Evolutionary conservation across 1,284 basidiomycete species (phyloP).

Genomic region (Microbotryum silenes-acaulis): DNA sequence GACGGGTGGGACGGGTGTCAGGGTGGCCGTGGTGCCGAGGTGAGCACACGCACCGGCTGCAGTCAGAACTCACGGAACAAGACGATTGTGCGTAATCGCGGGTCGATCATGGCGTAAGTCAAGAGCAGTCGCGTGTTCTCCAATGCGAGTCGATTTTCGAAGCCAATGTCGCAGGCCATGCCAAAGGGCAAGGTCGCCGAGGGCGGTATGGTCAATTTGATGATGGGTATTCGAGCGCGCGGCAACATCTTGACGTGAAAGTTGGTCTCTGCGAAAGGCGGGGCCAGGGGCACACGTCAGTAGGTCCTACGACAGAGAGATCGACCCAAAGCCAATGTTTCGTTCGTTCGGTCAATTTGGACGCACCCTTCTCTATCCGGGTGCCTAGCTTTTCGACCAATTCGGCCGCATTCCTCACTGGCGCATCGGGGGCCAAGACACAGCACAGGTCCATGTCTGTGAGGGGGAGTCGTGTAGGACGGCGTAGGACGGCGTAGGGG

Average conservation of each 20-base stretch:
- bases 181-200: conserved; percentile 75
- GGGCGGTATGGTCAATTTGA: conserved; percentile 88
- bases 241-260: conserved; percentile 95
- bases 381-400: conserved; percentile 90
- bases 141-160: conserved; percentile 91
- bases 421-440: conserved; percentile 67
- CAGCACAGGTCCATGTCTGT: conserved; percentile 98
- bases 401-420: conserved; percentile 66
- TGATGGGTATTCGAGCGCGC: conserved; percentile 95
- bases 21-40: neutral
- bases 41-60: neutral
- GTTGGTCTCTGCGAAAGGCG: conserved; percentile 65
- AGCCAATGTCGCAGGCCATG: conserved; percentile 94
- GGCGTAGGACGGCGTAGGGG: no score
- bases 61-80: conserved; percentile 68
- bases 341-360: neutral
- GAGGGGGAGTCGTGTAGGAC: no score
- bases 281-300: neutral
- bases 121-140: conserved; percentile 94
- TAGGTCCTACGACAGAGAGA: neutral
- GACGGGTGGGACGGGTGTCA: neutral
- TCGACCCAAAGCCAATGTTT: neutral
- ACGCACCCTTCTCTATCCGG: conserved; percentile 78
- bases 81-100: conserved; percentile 85
- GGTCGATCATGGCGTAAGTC: conserved; percentile 96